Conservation (phyloP, 2,329 filamentous ascomycete species). For the Colletotrichum somersetense region DNA sequence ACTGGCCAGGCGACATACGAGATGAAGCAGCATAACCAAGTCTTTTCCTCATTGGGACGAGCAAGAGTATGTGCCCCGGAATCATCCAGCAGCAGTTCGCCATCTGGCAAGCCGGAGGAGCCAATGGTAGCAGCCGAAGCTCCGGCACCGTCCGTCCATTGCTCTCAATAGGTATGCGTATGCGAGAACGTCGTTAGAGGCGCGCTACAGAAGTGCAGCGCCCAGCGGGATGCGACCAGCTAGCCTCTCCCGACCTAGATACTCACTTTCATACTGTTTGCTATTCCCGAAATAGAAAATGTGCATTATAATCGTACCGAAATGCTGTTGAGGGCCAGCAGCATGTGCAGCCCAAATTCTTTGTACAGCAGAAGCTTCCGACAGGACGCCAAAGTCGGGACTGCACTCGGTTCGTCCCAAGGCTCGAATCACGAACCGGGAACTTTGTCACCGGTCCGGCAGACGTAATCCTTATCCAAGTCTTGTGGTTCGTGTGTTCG, state of each 20-base stretch:
- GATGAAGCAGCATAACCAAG: slow-evolving; percentile 25
- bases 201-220: slow-evolving; percentile 13
- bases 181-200: slow-evolving; percentile 31
- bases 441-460: not conserved
- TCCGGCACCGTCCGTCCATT: slow-evolving; percentile 21
- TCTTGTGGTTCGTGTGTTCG: slow-evolving; percentile 7
- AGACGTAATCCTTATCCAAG: not conserved
- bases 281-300: slow-evolving; percentile 35
- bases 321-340: slow-evolving; percentile 2
- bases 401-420: slow-evolving; percentile 16
- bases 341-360: not conserved
- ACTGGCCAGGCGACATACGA: slow-evolving; percentile 28
- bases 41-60: slow-evolving; percentile 32
- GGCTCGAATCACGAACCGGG: not conserved
- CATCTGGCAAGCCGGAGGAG: slow-evolving; percentile 58
- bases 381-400: slow-evolving; percentile 7
- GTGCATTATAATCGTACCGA: slow-evolving; percentile 13
- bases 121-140: slow-evolving; percentile 52
- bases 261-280: slow-evolving; percentile 18
- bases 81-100: slow-evolving; percentile 59
- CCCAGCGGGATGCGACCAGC: slow-evolving; percentile 26
- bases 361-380: slow-evolving; percentile 1
- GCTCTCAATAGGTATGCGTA: slow-evolving; percentile 41
- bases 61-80: slow-evolving; percentile 38
- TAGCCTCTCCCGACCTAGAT: slow-evolving; percentile 18